phyloP scores from a whole-genome alignment of 148 eudicot genomes.

The Suaeda aralocaspica region DNA sequence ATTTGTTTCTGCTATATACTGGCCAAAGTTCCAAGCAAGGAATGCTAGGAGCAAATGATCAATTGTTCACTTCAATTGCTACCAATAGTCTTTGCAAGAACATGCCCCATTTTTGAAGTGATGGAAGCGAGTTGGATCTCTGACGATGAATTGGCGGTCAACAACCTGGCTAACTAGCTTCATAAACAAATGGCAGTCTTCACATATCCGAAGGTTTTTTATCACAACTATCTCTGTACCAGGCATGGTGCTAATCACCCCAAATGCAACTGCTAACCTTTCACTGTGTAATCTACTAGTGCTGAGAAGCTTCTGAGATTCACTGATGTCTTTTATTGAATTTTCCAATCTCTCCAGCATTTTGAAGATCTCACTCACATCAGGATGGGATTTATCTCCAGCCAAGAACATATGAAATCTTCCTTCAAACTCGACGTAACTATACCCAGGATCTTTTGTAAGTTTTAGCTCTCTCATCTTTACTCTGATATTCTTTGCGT shows the following conservation, averaged over 20 bases:
- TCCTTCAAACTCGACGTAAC: conserved; percentile 61
- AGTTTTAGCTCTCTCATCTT: conserved; percentile 65
- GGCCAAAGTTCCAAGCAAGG: not conserved
- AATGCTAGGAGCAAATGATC: not conserved
- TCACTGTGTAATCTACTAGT: conserved; percentile 59
- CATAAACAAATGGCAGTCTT: conserved; percentile 63
- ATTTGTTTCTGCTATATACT: not conserved
- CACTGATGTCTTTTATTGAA: conserved; percentile 26
- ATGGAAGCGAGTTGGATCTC: conserved; percentile 85
- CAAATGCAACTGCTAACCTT: conserved; percentile 71
- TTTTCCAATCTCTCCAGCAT: conserved; percentile 51
- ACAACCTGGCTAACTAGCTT: conserved; percentile 60
- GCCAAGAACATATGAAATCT: conserved; percentile 60
- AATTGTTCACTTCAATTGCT: not conserved
- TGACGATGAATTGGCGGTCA: conserved; percentile 47
- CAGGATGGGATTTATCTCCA: conserved; percentile 64
- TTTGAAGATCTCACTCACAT: conserved; percentile 41
- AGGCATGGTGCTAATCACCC: conserved; percentile 36
- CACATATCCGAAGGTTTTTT: conserved; percentile 78
- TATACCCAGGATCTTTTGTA: conserved; percentile 65
- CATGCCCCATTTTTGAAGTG: conserved; percentile 64
- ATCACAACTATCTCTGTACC: conserved; percentile 61
- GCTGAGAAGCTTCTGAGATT: conserved; percentile 2
- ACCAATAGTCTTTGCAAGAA: conserved; percentile 82
- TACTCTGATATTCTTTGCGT: conserved; percentile 43